Base-by-base conservation (phyloP, 768 basidiomycete genomes). In the Tricholoma saponaceum region DNA sequence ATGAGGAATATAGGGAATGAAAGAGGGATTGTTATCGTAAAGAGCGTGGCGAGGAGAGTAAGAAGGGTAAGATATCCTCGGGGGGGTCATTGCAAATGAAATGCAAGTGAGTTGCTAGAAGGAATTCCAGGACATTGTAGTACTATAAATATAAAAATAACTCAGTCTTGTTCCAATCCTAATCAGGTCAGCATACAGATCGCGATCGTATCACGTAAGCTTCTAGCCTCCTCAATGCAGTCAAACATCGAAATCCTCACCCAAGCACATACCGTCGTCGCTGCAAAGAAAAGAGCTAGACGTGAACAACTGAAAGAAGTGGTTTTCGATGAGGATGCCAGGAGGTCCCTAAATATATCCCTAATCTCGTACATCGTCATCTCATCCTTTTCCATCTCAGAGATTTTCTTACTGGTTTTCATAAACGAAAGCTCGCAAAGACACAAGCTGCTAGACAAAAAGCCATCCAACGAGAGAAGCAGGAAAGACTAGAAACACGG, bases 351-450 rank as follows among this genome's bases (percentile, higher is more conserved):
- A 18, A 14, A 18, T 5, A 20, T 20, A 51, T 26, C 58, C 53
- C 5, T 50, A 44, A 37, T 55, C 37, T 14, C 14, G 47, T 35
- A 47, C 32, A 20, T 12, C 54, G 49, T 23, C 56, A 49, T 58
- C 25, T 60, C 54, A 59, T 64, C 61, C 53, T 65, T 57, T 59
- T 55, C n/a, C n/a, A n/a, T n/a, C n/a, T n/a, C 47, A 95, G 94
- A 67, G 89, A 95, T 58, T 97, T 90, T 72, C 75, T 97, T 68
- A 95, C 93, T 16, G 95, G 95, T 25, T 97, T 97, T 70, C 89
- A 90, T 70, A 95, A 95, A 73, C 85, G 95, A 64, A 97, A 96
- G 72, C 73, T 93, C 52, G 87, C 85, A 58, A 92, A 89, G 69
- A 81, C 85, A 61, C 91, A 95, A 64, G 87, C 83, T 51, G 82